Conservation (phyloP, 768 basidiomycete genomes). For the Tylopilus rubrobrunneus region DNA sequence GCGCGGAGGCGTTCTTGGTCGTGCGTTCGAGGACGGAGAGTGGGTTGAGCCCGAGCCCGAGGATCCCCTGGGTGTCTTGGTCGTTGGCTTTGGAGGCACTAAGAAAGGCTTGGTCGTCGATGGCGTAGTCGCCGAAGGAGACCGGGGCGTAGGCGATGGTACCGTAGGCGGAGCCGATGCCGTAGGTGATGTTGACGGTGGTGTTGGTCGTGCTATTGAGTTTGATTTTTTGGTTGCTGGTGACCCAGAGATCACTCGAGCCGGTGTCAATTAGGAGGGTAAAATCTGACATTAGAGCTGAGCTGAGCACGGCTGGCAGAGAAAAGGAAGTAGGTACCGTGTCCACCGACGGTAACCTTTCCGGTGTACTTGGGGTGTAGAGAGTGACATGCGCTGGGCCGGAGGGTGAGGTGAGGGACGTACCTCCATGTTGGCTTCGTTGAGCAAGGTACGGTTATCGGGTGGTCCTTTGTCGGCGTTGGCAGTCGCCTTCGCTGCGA, state of each 20-base stretch:
- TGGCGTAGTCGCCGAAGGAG: slow-evolving; percentile 31
- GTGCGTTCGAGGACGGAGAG: slow-evolving; percentile 22
- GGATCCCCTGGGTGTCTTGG: slow-evolving; percentile 19
- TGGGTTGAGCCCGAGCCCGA: slow-evolving; percentile 26
- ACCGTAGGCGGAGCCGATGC: slow-evolving; percentile 37
- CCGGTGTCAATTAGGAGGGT: slow-evolving; percentile 28
- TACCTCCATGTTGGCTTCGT: slow-evolving; percentile 27
- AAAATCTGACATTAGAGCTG: slow-evolving; percentile 18
- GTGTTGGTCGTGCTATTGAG: slow-evolving; percentile 30
- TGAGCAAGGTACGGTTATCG: slow-evolving; percentile 23
- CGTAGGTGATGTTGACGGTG: slow-evolving; percentile 33
- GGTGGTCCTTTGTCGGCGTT: slow-evolving; percentile 17
- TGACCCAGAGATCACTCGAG: slow-evolving; percentile 31
- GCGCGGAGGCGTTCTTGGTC: slow-evolving; percentile 10
- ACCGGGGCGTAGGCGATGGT: slow-evolving; percentile 35
- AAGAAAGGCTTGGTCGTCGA: slow-evolving; percentile 29
- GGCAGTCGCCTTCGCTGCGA: slow-evolving; percentile 15
- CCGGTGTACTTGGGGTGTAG: slow-evolving; percentile 22
- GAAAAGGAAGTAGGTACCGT: slow-evolving; percentile 13
- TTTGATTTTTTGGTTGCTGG: slow-evolving; percentile 18
- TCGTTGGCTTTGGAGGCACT: slow-evolving; percentile 16
- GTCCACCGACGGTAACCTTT: slow-evolving; percentile 28
- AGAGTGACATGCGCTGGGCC: not conserved
- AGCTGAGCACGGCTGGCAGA: not conserved
- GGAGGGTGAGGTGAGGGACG: slow-evolving; percentile 2